Evolutionary conservation across 176 grass and related monocot genomes (phyloP).

Genomic region (Oryza glaberrima): DNA sequence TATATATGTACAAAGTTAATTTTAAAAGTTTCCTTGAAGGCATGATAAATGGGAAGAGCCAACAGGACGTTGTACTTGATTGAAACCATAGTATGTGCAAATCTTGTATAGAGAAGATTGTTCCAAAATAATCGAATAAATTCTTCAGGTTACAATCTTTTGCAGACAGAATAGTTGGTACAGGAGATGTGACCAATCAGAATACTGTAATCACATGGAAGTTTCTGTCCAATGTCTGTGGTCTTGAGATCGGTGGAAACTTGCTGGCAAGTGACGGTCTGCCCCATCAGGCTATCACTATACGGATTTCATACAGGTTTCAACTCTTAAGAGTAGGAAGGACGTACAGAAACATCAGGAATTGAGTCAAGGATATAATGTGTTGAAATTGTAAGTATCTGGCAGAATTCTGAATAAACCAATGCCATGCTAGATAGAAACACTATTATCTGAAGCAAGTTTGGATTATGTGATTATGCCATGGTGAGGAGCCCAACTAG

Average conservation of each 20-base stretch:
- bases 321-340: neutral
- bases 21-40: neutral
- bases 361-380: neutral
- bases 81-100: constrained; percentile 12
- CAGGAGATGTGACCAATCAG: constrained; percentile 23
- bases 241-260: constrained; percentile 30
- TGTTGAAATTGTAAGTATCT: neutral
- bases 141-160: constrained; percentile 41
- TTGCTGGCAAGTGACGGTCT: constrained; percentile 32
- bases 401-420: constrained; percentile 13
- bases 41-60: neutral
- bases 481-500: constrained; percentile 15
- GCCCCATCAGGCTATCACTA: neutral
- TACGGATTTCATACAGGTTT: constrained; percentile 21
- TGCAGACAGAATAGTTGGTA: constrained; percentile 39
- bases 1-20: neutral
- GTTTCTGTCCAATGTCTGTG: neutral
- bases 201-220: constrained; percentile 43
- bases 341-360: constrained; percentile 21
- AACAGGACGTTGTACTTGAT: neutral
- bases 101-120: constrained; percentile 4
- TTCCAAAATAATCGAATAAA: constrained; percentile 29
- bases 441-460: constrained; percentile 34
- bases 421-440: constrained; percentile 22
- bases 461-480: constrained; percentile 27